Conservation (phyloP, 768 basidiomycete genomes). For the Kwoniella mangroviensis region DNA sequence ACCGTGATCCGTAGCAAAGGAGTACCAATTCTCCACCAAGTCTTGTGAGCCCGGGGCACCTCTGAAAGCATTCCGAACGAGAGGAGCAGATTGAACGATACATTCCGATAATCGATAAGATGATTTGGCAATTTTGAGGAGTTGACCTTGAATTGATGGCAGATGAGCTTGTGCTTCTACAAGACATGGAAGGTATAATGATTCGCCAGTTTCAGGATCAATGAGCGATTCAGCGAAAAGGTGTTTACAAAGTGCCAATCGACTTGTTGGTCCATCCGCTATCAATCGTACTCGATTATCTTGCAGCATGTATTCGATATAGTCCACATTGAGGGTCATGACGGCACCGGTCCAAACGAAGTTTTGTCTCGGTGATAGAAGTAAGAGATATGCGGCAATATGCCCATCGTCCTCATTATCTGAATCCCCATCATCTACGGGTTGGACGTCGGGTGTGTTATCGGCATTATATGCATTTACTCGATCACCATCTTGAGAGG, state of each 20-base stretch:
- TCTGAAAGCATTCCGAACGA: slow-evolving; percentile 65
- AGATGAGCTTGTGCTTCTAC: slow-evolving; percentile 87
- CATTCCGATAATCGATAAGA: slow-evolving; percentile 89
- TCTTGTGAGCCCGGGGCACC: slow-evolving; percentile 71
- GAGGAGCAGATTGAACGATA: slow-evolving; percentile 87
- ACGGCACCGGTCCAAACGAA: slow-evolving; percentile 94
- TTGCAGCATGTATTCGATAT: slow-evolving; percentile 77
- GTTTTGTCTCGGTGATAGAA: slow-evolving; percentile 79
- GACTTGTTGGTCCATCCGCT: slow-evolving; percentile 82
- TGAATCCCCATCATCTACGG: slow-evolving; percentile 42
- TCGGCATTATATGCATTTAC: slow-evolving; percentile 17
- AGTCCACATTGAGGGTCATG: slow-evolving; percentile 72
- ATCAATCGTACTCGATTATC: slow-evolving; percentile 90
- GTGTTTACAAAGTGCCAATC: slow-evolving; percentile 76
- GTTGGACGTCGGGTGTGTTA: slow-evolving; percentile 45
- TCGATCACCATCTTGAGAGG: slow-evolving; percentile 47
- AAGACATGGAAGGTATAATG: slow-evolving; percentile 59
- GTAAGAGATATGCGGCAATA: slow-evolving; percentile 70
- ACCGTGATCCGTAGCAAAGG: slow-evolving; percentile 88
- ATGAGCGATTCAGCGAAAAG: slow-evolving; percentile 70
- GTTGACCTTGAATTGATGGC: slow-evolving; percentile 82
- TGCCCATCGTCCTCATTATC: slow-evolving; percentile 42
- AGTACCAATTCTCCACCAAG: slow-evolving; percentile 75
- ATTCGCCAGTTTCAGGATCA: slow-evolving; percentile 35
- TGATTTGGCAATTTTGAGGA: slow-evolving; percentile 86